A percentile compares a stretch with the other conserved stretches of the same genome.
Evolutionary conservation across 2,329 filamentous ascomycete genomes (phyloP).

Genomic region (Sporothrix globosa): DNA sequence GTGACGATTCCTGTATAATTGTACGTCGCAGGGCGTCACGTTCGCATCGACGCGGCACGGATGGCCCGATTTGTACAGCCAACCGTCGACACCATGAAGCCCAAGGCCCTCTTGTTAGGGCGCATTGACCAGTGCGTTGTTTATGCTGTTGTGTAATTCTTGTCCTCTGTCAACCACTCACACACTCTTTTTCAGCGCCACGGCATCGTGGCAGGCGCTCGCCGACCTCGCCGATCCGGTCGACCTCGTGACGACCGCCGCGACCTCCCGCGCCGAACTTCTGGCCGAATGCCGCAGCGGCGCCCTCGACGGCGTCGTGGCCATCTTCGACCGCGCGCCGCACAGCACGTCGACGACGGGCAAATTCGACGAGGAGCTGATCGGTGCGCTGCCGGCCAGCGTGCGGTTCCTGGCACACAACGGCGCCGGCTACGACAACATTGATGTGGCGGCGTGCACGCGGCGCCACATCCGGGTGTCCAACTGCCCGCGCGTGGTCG

Average conservation of each 20-base stretch:
- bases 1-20: not conserved
- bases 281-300: conserved; percentile 24
- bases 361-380: conserved; percentile 62
- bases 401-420: conserved; percentile 40
- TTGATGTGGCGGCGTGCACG: conserved; percentile 67
- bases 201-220: conserved; percentile 25
- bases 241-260: conserved; percentile 20
- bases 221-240: conserved; percentile 8
- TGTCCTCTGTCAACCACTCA: not conserved
- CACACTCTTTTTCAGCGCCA: not conserved
- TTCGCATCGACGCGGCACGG: not conserved
- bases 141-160: not conserved
- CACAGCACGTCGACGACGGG: conserved; percentile 55
- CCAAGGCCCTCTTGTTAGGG: conserved; percentile 11
- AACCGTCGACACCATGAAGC: conserved; percentile 7
- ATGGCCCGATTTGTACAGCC: not conserved
- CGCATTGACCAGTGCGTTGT: conserved; percentile 10
- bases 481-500: conserved; percentile 68
- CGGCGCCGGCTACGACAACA: conserved; percentile 66
- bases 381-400: conserved; percentile 48
- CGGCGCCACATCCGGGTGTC: conserved; percentile 63
- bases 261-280: conserved; percentile 16
- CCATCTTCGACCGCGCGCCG: conserved; percentile 30
- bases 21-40: not conserved
- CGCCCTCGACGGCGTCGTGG: conserved; percentile 28